Conservation (phyloP, 2,329 filamentous ascomycete genomes). For the Alternaria burnsii region DNA sequence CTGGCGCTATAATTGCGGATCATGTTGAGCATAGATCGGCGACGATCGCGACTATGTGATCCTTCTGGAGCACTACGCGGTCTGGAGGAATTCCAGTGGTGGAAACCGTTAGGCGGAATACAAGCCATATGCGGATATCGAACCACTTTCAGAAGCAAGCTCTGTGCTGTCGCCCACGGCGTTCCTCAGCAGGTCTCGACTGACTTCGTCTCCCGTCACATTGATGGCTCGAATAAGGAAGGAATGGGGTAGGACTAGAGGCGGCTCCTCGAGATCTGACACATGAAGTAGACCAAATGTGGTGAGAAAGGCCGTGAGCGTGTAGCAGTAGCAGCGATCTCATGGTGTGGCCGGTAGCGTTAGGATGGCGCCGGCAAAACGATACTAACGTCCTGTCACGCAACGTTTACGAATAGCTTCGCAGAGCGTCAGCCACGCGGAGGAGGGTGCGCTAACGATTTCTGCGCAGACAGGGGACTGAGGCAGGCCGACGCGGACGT, state of each 20-base stretch:
- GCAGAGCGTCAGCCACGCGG: constrained; percentile 28
- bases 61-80: constrained; percentile 27
- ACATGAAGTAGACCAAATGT: constrained; percentile 13
- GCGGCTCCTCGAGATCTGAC: constrained; percentile 10
- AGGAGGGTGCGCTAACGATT: constrained; percentile 30
- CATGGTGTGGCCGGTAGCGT: constrained; percentile 26
- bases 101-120: constrained; percentile 41
- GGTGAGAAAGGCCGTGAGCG: constrained; percentile 14
- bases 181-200: constrained; percentile 19
- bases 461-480: constrained; percentile 27
- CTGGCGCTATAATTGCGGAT: constrained; percentile 24
- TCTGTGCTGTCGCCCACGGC: constrained; percentile 37
- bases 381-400: constrained; percentile 29
- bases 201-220: background rate
- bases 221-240: constrained; percentile 6
- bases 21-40: constrained; percentile 34
- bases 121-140: constrained; percentile 35
- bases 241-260: background rate
- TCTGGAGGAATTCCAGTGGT: constrained; percentile 32
- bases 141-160: constrained; percentile 35
- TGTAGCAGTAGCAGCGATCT: constrained; percentile 9
- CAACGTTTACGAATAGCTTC: constrained; percentile 34
- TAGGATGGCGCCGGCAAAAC: constrained; percentile 21
- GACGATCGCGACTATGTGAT: constrained; percentile 34
- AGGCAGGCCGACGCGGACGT: constrained; percentile 44